These are phyloP conservation scores for Vaccinium macrocarpon DNA, from an alignment of 148 eudicot genomes.

Conservation along the genomic window DNA sequence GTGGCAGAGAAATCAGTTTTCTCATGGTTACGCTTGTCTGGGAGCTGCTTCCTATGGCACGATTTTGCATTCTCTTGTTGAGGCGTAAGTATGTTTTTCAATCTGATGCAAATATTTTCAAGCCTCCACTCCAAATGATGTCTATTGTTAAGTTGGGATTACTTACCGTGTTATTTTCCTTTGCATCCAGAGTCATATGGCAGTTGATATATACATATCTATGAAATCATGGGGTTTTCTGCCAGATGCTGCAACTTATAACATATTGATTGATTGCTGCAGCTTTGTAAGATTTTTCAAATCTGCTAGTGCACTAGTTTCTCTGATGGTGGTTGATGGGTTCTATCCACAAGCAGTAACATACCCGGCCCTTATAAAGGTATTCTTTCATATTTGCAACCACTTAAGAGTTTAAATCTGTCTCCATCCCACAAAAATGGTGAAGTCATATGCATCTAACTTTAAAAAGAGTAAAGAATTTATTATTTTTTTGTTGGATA, in stretches of 20 bases:
- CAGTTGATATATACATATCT: conserved; percentile 57
- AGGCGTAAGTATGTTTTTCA: conserved; percentile 52
- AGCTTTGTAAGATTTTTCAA: conserved; percentile 49
- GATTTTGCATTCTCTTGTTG: conserved; percentile 73
- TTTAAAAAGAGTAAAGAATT: background rate
- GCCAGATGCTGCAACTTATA: conserved; percentile 62
- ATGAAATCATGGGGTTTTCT: conserved; percentile 47
- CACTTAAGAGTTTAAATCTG: no score
- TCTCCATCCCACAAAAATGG: background rate
- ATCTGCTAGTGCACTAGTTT: conserved; percentile 66
- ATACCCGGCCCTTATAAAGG: conserved; percentile 72
- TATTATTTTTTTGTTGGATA: background rate
- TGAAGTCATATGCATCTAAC: conserved; percentile 3
- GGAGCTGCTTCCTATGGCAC: conserved; percentile 46
- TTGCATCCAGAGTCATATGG: conserved; percentile 52
- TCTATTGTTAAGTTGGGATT: background rate
- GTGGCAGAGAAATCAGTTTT: conserved; percentile 47
- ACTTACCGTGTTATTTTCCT: background rate
- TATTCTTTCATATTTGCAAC: conserved; percentile 14
- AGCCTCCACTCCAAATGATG: background rate
- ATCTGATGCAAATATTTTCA: background rate
- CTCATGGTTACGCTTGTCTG: conserved; percentile 17
- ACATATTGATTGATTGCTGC: conserved; percentile 83
- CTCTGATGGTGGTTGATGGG: conserved; percentile 75
- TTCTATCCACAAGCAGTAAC: conserved; percentile 41